Conservation (phyloP, 2,329 filamentous ascomycete species). For the Penicillium glabrum region DNA sequence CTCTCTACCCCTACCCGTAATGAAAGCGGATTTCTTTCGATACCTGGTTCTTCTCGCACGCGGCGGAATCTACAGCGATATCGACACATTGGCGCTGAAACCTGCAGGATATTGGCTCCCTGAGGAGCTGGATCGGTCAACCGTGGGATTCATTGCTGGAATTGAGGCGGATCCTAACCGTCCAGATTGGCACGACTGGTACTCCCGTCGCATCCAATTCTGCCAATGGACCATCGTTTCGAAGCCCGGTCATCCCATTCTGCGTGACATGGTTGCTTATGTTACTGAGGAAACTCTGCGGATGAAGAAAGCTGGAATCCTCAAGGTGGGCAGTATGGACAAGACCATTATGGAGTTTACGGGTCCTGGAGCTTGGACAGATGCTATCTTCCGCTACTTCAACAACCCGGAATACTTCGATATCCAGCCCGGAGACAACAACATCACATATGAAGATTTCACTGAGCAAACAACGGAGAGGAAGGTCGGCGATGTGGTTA, state of each 20-base stretch:
- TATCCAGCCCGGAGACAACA: slow-evolving; percentile 63
- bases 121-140: slow-evolving; percentile 68
- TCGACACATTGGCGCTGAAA: slow-evolving; percentile 84
- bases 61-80: slow-evolving; percentile 84
- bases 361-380: slow-evolving; percentile 92
- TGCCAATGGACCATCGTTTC: slow-evolving; percentile 99
- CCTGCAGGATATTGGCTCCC: slow-evolving; percentile 89
- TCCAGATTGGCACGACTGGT: slow-evolving; percentile 91
- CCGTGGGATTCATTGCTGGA: slow-evolving; percentile 83
- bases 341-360: slow-evolving; percentile 90
- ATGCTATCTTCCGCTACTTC: slow-evolving; percentile 87
- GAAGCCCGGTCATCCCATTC: slow-evolving; percentile 89
- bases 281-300: slow-evolving; percentile 80
- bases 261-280: slow-evolving; percentile 81
- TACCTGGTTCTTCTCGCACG: slow-evolving; percentile 74
- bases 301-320: slow-evolving; percentile 66
- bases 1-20: slow-evolving; percentile 69
- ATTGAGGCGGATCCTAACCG: slow-evolving; percentile 96
- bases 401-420: slow-evolving; percentile 90
- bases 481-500: slow-evolving; percentile 88
- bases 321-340: slow-evolving; percentile 61
- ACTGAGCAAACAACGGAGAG: slow-evolving; percentile 80
- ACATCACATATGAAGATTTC: slow-evolving; percentile 84
- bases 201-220: slow-evolving; percentile 93
- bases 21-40: slow-evolving; percentile 77